Evolutionary conservation across 257 asterid species (phyloP).

Genomic region (Solanum rostratum): DNA sequence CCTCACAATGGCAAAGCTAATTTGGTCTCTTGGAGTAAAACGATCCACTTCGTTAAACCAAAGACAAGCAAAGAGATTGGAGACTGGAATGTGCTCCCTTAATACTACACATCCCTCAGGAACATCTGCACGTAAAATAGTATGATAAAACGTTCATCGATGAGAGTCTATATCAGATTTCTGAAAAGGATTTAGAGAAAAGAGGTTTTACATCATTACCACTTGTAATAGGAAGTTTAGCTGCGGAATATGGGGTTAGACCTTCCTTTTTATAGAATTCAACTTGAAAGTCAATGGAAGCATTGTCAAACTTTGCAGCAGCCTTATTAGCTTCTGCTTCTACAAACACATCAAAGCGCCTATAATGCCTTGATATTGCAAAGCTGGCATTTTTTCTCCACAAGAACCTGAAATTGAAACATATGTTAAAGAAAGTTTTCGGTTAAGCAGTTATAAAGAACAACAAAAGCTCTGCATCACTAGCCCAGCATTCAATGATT

Average conservation of each 20-base stretch:
- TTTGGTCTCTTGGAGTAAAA: slow-evolving; percentile 89
- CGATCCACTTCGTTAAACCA: slow-evolving; percentile 97
- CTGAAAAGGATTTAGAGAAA: neutral
- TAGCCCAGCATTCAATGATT: neutral
- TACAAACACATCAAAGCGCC: slow-evolving; percentile 77
- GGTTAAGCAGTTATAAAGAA: neutral
- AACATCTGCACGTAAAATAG: slow-evolving; percentile 48
- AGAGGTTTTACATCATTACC: slow-evolving; percentile 27
- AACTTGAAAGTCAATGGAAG: slow-evolving; percentile 84
- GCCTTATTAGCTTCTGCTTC: slow-evolving; percentile 98
- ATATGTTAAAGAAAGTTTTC: neutral
- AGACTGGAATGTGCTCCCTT: slow-evolving; percentile 77
- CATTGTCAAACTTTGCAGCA: slow-evolving; percentile 71
- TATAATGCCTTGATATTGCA: slow-evolving; percentile 89
- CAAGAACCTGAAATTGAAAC: slow-evolving; percentile 40
- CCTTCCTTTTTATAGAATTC: slow-evolving; percentile 85
- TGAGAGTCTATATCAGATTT: neutral
- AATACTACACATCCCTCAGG: slow-evolving; percentile 95
- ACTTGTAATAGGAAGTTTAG: slow-evolving; percentile 73
- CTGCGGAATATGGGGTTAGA: slow-evolving; percentile 58
- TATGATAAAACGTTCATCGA: neutral
- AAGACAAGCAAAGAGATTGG: slow-evolving; percentile 87
- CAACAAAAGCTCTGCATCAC: neutral
- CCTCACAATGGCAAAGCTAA: slow-evolving; percentile 83
- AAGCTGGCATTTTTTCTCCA: slow-evolving; percentile 93